Percentiles rank a stretch among this genome's conserved stretches.
These are phyloP conservation scores for Saturnispora kantuleensis DNA, from an alignment of 805 yeast genomes.

Conservation along the genomic window DNA sequence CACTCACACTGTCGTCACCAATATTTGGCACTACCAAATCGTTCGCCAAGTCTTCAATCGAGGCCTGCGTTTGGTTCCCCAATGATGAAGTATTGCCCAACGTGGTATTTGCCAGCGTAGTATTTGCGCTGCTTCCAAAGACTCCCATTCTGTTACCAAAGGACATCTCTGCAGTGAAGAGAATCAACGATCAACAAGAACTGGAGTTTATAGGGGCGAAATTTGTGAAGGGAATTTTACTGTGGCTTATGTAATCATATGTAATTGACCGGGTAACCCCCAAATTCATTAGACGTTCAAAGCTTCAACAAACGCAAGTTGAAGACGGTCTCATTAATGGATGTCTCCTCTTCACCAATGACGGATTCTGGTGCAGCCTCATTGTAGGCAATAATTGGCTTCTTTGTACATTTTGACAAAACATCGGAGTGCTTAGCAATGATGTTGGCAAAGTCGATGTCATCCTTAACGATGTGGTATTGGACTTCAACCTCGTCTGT, in stretches of 20 bases:
- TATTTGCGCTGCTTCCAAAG: conserved; percentile 12
- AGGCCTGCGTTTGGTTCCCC: conserved; percentile 26
- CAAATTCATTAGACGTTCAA: conserved; percentile 20
- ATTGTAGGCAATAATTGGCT: conserved; percentile 41
- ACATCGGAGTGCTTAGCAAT: conserved; percentile 56
- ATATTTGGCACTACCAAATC: conserved; percentile 67
- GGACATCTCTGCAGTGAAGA: conserved; percentile 16
- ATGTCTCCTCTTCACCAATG: conserved; percentile 83
- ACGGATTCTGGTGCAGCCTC: conserved; percentile 33
- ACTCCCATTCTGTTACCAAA: conserved; percentile 24
- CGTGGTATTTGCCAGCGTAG: conserved; percentile 1
- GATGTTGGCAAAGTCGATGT: conserved; percentile 53
- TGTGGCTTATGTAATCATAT: neutral
- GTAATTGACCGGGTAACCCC: conserved; percentile 3
- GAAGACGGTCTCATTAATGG: conserved; percentile 70
- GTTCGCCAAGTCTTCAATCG: conserved; percentile 52
- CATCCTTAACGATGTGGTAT: conserved; percentile 60
- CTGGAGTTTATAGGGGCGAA: neutral
- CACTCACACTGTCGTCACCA: conserved; percentile 88
- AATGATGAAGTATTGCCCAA: neutral
- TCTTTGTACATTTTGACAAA: conserved; percentile 68
- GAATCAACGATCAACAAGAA: neutral
- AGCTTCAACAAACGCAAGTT: conserved; percentile 67
- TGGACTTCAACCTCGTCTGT: conserved; percentile 92
- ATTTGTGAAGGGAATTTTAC: neutral